phyloP scores from a whole-genome alignment of 495 filamentous ascomycete species.

The Penicillium parvum region DNA sequence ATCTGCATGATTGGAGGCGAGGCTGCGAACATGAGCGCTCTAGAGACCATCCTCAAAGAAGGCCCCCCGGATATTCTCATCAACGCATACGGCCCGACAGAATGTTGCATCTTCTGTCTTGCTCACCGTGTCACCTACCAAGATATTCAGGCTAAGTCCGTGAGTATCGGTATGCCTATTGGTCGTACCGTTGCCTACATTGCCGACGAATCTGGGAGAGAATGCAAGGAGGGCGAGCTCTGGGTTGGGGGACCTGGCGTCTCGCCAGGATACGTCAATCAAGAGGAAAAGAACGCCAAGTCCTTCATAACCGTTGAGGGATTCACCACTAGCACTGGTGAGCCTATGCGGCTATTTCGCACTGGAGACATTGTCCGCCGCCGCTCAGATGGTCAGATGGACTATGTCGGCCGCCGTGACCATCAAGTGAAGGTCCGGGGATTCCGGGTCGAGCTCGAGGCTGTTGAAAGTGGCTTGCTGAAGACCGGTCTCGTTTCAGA shows the following conservation, averaged over 20 bases:
- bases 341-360: conserved; percentile 25
- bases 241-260: conserved; percentile 39
- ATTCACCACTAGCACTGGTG: background rate
- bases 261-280: conserved; percentile 38
- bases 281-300: conserved; percentile 26
- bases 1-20: conserved; percentile 19
- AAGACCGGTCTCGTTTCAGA: conserved; percentile 4
- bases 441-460: conserved; percentile 46
- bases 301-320: conserved; percentile 25
- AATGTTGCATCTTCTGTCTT: background rate
- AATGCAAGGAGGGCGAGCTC: conserved; percentile 40
- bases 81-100: conserved; percentile 32
- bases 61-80: conserved; percentile 19
- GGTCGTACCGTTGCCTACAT: conserved; percentile 27
- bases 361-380: conserved; percentile 47
- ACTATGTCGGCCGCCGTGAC: conserved; percentile 46
- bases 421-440: conserved; percentile 50
- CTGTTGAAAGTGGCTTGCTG: conserved; percentile 31
- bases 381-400: conserved; percentile 34
- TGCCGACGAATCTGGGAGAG: conserved; percentile 33
- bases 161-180: conserved; percentile 18
- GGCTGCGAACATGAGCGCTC: conserved; percentile 12
- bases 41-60: conserved; percentile 10
- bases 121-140: background rate
- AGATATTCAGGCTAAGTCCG: conserved; percentile 1